Base-by-base conservation (phyloP, 768 basidiomycete genomes). In the Podaxis sp. region DNA sequence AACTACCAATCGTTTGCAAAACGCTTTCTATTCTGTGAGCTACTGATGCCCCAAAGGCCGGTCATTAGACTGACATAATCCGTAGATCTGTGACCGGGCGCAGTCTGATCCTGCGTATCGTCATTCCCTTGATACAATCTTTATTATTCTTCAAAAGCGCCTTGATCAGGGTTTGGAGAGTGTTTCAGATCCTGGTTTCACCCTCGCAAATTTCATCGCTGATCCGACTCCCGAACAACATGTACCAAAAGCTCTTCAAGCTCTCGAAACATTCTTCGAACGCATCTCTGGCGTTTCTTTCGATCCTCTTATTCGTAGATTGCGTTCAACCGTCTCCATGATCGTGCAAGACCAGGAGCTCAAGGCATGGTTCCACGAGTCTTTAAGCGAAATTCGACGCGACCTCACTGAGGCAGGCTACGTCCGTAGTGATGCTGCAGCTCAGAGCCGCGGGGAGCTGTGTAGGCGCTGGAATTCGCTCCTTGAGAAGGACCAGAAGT, bases 201-300 rank as follows among this genome's bases (percentile, higher is more conserved):
- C 82, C 0, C 74, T 90, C 37, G 76, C 80, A 13, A 76, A 77
- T 1, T 81, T 90, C 67, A 76, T 90, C 57, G 69, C 81, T 7
- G 88, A 91, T 54, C 80, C 85, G 16, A 84, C 87, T 0, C 76
- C 81, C 3, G 87, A 85, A 54, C 80, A 88, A 67, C 85, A 88
- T 63, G 69, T 89, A 27, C 73, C 80, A 50, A 76, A 78, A 40
- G 85, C 84, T 2, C 70, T 90, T 27, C 63, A 70, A 11, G 71
- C 80, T n/a, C 67, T 82, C 40, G 81, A 85, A 64, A 71, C 67
- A 0, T 67, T 83, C 52, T 46, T 82, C 40, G 79, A 80, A 53
- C 87, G 88, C 10, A 70, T 87, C 21, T 79, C 87, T 4, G 73
- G 74, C 21, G 81, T 74, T 55, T 76, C 82, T 1, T 76, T 89